Evolutionary conservation across 306 rosid species (phyloP).

Genomic region (Rubus parviflorus): DNA sequence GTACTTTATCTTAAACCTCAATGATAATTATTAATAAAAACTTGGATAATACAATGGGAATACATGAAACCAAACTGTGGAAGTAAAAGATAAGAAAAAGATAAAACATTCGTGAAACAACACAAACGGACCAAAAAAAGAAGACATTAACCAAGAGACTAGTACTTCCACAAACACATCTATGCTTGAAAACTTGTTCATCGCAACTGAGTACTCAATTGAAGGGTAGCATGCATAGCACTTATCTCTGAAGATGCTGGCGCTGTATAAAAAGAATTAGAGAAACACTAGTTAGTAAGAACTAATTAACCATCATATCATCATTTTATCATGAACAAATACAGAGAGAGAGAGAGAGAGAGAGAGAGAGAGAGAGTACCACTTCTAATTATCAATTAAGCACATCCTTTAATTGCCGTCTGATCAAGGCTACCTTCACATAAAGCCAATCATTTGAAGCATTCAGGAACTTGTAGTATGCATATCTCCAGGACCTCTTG

Average conservation of each 20-base stretch:
- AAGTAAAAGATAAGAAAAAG: too few relatives aligned
- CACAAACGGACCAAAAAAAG: not conserved
- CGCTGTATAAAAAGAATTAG: not conserved
- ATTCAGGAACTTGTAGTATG: slow-evolving; percentile 22
- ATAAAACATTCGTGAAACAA: not conserved
- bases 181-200: too few relatives aligned
- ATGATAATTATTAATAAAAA: too few relatives aligned
- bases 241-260: not conserved
- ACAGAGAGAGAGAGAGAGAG: too few relatives aligned
- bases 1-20: too few relatives aligned
- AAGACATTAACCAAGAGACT: not conserved
- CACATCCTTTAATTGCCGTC: not conserved
- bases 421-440: not conserved
- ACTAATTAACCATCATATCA: too few relatives aligned
- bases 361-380: not conserved
- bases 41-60: too few relatives aligned
- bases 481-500: slow-evolving; percentile 15
- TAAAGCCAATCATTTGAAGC: not conserved
- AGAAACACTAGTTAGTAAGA: not conserved
- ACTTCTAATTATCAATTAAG: not conserved
- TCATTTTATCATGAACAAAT: too few relatives aligned
- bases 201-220: too few relatives aligned
- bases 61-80: not conserved
- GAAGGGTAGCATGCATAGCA: too few relatives aligned
- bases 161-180: too few relatives aligned